Evolutionary conservation across 148 eudicot species (phyloP), one percentile per base, ranked within the genome.

Genomic region (Chenopodium album): DNA sequence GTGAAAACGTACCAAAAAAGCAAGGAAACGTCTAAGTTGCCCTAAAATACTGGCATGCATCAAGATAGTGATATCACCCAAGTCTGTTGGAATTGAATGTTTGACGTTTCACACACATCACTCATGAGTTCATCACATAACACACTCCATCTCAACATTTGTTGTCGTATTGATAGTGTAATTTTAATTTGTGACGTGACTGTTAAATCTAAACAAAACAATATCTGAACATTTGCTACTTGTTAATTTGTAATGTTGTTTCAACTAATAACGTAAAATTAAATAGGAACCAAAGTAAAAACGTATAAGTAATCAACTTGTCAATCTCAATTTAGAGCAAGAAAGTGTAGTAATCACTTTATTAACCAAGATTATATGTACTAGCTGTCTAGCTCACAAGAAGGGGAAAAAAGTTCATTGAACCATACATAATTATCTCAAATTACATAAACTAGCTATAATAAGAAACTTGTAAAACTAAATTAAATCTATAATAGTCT

Each of bases 41-140:
- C 75, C 86, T 37, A 59, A 76, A 76, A 84, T 76, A 37, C 75
- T 63, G 82, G 67, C 83, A 48, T 71, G 78, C 81, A 60, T 80
- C 77, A 50, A 23, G 81, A 84, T 62, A 46, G 12, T 76, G 85
- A 83, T 80, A 31, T 84, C 83, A 80, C 28, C 71, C 34, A 63
- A 3, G 28, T 62, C 20, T 4, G 59, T 12, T 60, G 20, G 14
- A 68, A 68, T 76, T 80, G 60, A 62, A 76, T 64, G 72, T 63
- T 62, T 71, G 47, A 76, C 62, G 70, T 60, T 75, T 84, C 66
- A 69, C 74, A 65, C 19, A 23, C 31, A 60, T 73, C 60, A 48
- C 14, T 41, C 41, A 52, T 44, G 29, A 47, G 76, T 13, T 16
- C 60, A 56, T 14, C 17, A 56, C 62, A 56, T 17, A 16, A 56